Evolutionary conservation across 2,329 filamentous ascomycete species (phyloP).

Genomic region (Cucurbitaria berberidis): DNA sequence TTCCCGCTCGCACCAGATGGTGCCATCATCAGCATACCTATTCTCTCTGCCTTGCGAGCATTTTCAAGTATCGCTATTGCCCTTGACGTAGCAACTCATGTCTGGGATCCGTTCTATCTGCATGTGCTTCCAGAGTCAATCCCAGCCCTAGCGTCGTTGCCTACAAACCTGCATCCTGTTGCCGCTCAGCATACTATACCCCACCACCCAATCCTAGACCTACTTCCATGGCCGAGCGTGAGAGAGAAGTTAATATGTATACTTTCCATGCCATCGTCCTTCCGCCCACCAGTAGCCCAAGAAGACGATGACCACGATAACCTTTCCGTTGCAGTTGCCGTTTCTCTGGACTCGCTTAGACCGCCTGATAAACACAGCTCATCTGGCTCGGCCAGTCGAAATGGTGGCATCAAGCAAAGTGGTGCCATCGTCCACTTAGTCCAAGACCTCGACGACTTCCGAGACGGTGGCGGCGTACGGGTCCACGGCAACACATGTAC

Average conservation of each 20-base stretch:
- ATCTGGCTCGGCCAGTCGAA: neutral
- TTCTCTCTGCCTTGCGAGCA: constrained; percentile 47
- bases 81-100: constrained; percentile 15
- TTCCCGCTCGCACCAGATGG: constrained; percentile 10
- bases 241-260: constrained; percentile 55
- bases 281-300: constrained; percentile 56
- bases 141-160: constrained; percentile 9
- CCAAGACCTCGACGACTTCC: constrained; percentile 63
- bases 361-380: neutral
- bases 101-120: constrained; percentile 28
- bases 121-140: constrained; percentile 21
- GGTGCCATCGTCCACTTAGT: constrained; percentile 60
- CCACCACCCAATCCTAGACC: constrained; percentile 64
- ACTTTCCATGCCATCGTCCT: constrained; percentile 56
- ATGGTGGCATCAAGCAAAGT: constrained; percentile 17
- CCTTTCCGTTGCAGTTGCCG: neutral
- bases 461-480: constrained; percentile 54
- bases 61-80: constrained; percentile 20
- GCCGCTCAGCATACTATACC: constrained; percentile 56
- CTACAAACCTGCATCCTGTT: constrained; percentile 58
- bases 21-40: constrained; percentile 39
- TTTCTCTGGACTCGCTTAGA: neutral
- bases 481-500: constrained; percentile 37
- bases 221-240: constrained; percentile 64
- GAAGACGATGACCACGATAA: constrained; percentile 41